Evolutionary conservation across 805 yeast genomes (phyloP).

Genomic region (Scheffersomyces stipitis): DNA sequence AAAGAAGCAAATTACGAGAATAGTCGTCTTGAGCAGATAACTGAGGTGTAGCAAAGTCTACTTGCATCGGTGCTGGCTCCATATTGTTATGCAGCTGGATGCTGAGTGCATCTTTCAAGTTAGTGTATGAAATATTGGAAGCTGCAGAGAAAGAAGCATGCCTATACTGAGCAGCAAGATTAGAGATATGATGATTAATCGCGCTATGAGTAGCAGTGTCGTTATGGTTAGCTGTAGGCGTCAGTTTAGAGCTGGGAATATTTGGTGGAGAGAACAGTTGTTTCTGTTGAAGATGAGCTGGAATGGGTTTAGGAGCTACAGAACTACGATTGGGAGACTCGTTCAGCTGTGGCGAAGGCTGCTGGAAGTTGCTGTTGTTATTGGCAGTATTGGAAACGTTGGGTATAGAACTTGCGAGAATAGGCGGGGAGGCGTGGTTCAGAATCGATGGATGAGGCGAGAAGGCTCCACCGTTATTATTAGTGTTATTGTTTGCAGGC

Average conservation of each 20-base stretch:
- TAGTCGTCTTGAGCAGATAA: constrained; percentile 48
- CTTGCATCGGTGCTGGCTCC: constrained; percentile 60
- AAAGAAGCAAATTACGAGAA: constrained; percentile 27
- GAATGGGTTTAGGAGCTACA: constrained; percentile 4
- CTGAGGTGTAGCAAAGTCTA: constrained; percentile 83
- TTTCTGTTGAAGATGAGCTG: constrained; percentile 2
- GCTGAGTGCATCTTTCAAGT: constrained; percentile 42
- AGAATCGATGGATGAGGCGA: no score
- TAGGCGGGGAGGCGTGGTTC: no score
- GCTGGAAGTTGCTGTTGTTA: no score
- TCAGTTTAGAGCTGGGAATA: background rate
- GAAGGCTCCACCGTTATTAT: no score
- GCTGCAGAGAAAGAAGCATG: constrained; percentile 69
- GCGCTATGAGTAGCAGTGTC: background rate
- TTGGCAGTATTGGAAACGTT: no score
- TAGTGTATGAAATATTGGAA: constrained; percentile 57
- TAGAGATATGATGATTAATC: background rate
- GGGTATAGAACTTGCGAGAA: no score
- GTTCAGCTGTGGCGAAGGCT: constrained; percentile 23
- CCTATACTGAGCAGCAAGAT: constrained; percentile 21
- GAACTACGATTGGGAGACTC: constrained; percentile 14
- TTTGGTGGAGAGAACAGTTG: background rate
- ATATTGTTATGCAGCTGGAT: constrained; percentile 33
- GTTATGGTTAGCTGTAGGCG: background rate
- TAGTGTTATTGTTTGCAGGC: no score